Evolutionary conservation across 352 stramenopile genomes (phyloP), one percentile per base, ranked within the genome.

Genomic region (Pythium scleroteichum): DNA sequence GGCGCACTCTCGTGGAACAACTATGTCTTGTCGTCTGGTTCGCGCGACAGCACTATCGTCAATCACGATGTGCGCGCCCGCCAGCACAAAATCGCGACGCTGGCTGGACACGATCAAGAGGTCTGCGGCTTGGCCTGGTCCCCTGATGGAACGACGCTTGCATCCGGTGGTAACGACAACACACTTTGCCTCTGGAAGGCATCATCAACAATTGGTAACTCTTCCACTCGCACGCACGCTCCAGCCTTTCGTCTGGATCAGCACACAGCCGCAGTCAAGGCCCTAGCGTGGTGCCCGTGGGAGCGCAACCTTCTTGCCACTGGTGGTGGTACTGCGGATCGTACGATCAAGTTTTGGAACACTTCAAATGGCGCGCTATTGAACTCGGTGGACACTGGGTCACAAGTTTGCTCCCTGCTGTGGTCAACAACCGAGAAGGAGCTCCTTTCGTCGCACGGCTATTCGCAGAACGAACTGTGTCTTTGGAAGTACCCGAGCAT

Each of bases 281-380:
- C 97, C 19, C 88, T 99, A 51, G 97, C 97, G 6, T 99, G 97
- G 97, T 99, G 95, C 71, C 97, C 97, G 9, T 98, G 98, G 83
- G 94, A 99, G 65, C 92, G 95, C 17, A 97, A 99, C 66, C 62
- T 99, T 9, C 85, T 99, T 39, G 97, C 97, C 1, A 97, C 94
- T 12, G 97, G 97, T 51, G 97, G 96, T 29, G 97, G 97, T 62
- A 99, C 97, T 20, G 97, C 97, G 19, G 97, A 99, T 78, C 82
- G 97, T 35, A 97, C 88, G 53, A 99, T 99, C 79, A 99, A 99
- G 78, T 98, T 99, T 64, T 99, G 97, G 97, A 99, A 99, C 73
- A 94, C 94, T 12, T 79, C 78, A 16, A 97, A 90, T 23, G 83
- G 99, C 17, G 97, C 98, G 56, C 87, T 74, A 92, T 87, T 98